phyloP scores from a whole-genome alignment of 805 yeast genomes.

The Pichia gijzeniarum region DNA sequence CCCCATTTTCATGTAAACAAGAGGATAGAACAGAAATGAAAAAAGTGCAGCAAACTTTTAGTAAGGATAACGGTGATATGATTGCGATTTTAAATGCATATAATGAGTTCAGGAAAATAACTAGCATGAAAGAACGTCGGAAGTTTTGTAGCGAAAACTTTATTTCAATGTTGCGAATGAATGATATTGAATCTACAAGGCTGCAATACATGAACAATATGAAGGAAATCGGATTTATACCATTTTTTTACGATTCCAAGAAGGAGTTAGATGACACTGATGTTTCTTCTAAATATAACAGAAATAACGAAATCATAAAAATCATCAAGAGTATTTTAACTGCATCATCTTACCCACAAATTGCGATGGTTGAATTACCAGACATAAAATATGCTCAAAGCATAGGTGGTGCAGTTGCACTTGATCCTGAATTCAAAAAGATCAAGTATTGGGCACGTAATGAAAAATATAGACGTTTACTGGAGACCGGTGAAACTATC shows the following conservation, averaged over 20 bases:
- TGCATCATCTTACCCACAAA: constrained; percentile 77
- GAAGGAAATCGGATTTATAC: constrained; percentile 72
- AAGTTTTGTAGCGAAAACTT: constrained; percentile 49
- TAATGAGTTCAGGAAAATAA: constrained; percentile 40
- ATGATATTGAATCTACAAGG: constrained; percentile 66
- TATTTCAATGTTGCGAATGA: constrained; percentile 57
- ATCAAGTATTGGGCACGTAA: constrained; percentile 70
- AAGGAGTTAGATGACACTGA: constrained; percentile 4
- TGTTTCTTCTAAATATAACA: constrained; percentile 33
- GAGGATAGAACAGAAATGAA: constrained; percentile 65
- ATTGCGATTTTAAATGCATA: constrained; percentile 59
- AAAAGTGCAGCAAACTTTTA: constrained; percentile 32
- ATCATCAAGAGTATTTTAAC: constrained; percentile 64
- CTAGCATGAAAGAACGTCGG: constrained; percentile 28
- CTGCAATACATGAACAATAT: constrained; percentile 64
- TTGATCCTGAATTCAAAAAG: constrained; percentile 74
- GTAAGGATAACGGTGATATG: constrained; percentile 65
- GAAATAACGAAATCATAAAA: constrained; percentile 43
- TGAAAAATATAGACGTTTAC: constrained; percentile 39
- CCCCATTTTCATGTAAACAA: constrained; percentile 58
- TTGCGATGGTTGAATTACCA: constrained; percentile 77
- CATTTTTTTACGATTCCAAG: constrained; percentile 38
- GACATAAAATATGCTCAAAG: constrained; percentile 68
- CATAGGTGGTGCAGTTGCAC: constrained; percentile 71
- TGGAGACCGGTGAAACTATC: constrained; percentile 9